These are phyloP conservation scores for Aureobasidium musti DNA, from an alignment of 2,329 filamentous ascomycete species.

Conservation along the genomic window DNA sequence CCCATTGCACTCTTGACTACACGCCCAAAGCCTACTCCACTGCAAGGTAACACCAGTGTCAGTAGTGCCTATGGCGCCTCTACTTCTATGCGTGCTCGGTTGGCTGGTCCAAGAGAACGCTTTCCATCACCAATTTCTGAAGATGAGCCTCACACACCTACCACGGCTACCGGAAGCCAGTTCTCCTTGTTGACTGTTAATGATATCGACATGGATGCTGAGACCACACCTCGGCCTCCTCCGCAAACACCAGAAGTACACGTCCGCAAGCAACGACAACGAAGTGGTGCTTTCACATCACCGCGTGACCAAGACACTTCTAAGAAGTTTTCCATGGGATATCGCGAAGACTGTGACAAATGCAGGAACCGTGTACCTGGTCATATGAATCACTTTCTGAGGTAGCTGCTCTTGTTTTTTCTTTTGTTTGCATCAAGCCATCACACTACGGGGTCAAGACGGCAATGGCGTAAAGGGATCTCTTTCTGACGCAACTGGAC, in stretches of 20 bases:
- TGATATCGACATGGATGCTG: constrained; percentile 42
- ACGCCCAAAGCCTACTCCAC: constrained; percentile 15
- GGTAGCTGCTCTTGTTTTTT: constrained; percentile 6
- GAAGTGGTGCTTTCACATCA: constrained; percentile 40
- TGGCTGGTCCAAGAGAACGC: constrained; percentile 27
- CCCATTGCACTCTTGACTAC: constrained; percentile 3
- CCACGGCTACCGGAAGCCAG: constrained; percentile 40
- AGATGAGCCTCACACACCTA: constrained; percentile 41
- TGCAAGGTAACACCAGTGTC: constrained; percentile 15
- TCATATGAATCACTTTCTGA: constrained; percentile 53
- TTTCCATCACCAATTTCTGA: constrained; percentile 42
- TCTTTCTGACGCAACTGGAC: not conserved
- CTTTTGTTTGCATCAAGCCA: constrained; percentile 1
- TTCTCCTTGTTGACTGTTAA: constrained; percentile 42
- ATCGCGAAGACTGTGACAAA: constrained; percentile 53
- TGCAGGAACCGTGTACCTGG: constrained; percentile 52
- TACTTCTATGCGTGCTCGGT: constrained; percentile 17
- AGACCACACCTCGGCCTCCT: constrained; percentile 15
- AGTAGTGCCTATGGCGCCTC: not conserved
- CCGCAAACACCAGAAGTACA: constrained; percentile 34
- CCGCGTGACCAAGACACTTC: constrained; percentile 26
- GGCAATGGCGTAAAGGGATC: not conserved
- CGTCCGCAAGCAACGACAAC: constrained; percentile 41
- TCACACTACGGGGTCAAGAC: not conserved
- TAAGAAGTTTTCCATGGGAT: constrained; percentile 47